phyloP scores from a whole-genome alignment of 192 early-diverging fungal species.

The Umbelopsis sp. region DNA sequence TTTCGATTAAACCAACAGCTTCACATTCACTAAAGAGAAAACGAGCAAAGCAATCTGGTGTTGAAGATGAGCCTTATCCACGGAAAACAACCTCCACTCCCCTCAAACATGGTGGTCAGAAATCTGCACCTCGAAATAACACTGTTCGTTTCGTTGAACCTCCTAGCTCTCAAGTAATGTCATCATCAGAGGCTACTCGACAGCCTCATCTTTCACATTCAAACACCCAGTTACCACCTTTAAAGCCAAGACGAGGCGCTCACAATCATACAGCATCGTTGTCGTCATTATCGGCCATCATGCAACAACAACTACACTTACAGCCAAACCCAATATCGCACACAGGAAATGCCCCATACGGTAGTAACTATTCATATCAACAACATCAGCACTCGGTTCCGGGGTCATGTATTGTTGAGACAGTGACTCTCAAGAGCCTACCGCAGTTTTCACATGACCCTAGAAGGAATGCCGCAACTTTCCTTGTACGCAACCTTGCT shows the following conservation, averaged over 20 bases:
- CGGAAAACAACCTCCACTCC: conserved; percentile 8
- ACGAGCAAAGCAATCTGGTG: background rate
- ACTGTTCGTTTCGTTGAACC: conserved; percentile 8
- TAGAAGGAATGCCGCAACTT: background rate
- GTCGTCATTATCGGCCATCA: background rate
- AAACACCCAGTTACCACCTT: conserved; percentile 26
- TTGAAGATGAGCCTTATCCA: conserved; percentile 7
- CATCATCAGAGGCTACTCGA: background rate
- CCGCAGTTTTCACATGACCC: conserved; percentile 23
- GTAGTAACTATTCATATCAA: conserved; percentile 9
- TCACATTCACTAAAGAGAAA: background rate
- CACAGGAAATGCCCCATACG: background rate
- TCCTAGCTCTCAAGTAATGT: background rate
- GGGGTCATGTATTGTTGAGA: conserved; percentile 25
- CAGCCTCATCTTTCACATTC: conserved; percentile 16
- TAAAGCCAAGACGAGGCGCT: conserved; percentile 15
- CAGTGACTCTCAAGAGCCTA: conserved; percentile 32
- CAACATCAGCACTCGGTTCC: background rate
- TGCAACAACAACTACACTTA: conserved; percentile 21
- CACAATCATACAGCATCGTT: conserved; percentile 4
- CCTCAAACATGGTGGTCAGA: conserved; percentile 4
- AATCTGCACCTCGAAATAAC: background rate
- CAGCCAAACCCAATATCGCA: background rate
- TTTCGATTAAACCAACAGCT: background rate
- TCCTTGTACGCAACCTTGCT: conserved; percentile 39